Conservation (phyloP, 805 yeast species). For the Ogataea trehalophila region DNA sequence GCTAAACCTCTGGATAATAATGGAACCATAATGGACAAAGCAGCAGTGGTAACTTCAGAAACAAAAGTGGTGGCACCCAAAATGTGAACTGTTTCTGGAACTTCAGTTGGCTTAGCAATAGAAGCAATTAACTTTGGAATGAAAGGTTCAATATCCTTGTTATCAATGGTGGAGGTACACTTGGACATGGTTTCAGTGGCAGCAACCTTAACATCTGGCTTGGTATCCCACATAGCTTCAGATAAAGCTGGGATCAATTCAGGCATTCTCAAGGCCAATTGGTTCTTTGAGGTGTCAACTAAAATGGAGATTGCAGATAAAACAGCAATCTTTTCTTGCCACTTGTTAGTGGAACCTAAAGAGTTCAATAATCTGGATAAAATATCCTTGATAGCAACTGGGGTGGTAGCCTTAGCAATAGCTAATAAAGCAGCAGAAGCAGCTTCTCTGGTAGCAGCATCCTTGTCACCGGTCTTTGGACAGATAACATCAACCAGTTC, state of each 20-base stretch:
- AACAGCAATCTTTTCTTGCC: slow-evolving; percentile 97
- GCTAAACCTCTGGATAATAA: slow-evolving; percentile 98
- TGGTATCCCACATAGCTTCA: slow-evolving; percentile 99
- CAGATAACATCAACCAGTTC: slow-evolving; percentile 66
- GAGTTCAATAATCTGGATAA: slow-evolving; percentile 74
- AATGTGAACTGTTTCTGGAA: slow-evolving; percentile 97
- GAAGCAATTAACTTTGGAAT: slow-evolving; percentile 96
- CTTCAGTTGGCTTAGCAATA: slow-evolving; percentile 94
- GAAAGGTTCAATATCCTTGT: slow-evolving; percentile 99
- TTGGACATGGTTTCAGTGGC: slow-evolving; percentile 94
- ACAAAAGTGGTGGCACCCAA: slow-evolving; percentile 99
- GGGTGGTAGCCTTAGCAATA: slow-evolving; percentile 79
- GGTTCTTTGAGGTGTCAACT: slow-evolving; percentile 92
- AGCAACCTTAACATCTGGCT: slow-evolving; percentile 94
- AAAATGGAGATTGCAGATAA: slow-evolving; percentile 79
- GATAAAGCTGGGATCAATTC: slow-evolving; percentile 97
- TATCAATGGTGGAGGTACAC: slow-evolving; percentile 95
- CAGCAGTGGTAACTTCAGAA: slow-evolving; percentile 99
- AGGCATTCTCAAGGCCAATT: slow-evolving; percentile 98
- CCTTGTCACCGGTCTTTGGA: slow-evolving; percentile 87
- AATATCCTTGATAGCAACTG: slow-evolving; percentile 85
- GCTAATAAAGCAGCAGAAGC: slow-evolving; percentile 77
- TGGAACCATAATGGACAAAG: slow-evolving; percentile 99
- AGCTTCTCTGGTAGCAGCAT: slow-evolving; percentile 61
- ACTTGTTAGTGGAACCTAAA: slow-evolving; percentile 74